Base-by-base conservation (phyloP, 2,329 filamentous ascomycete species). In the Lasiodiplodia citricola region DNA sequence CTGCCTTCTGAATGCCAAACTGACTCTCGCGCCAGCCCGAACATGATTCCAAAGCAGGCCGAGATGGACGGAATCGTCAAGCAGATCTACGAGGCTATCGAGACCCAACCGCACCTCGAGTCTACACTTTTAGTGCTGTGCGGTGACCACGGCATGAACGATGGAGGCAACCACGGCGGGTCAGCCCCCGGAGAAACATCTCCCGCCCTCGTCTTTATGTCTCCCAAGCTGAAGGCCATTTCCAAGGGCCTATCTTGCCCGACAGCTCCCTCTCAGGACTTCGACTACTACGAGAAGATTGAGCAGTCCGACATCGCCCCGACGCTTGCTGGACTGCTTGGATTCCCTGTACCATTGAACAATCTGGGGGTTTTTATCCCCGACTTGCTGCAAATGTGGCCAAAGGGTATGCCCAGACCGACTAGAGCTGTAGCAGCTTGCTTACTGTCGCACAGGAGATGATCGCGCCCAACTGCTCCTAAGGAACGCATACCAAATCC, bases 141-240 rank as follows among this genome's bases (percentile, higher is more conserved):
- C 68, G 96, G 96, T 68, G 96, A 99, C 75, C 96, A 99, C 77
- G 96, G 96, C n/a, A 99, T 99, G 96, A 99, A 98, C 74, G 95
- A 98, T 74, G 96, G 93, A 23, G 96, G 96, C 2, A 98, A 98
- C 73, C 96, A 99, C 77, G 96, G 96, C 37, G 96, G 95, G 50
- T 97, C 95, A 11, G 94, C 94, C 0, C 88, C 93, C 1, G 95
- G 96, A 54, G 96, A 99, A 82, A 98, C 96, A 1, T 97, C 95
- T 0, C 91, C 96, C 0, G 96, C 96, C 18, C 83, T 99, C 11
- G 87, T 97, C 23, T 98, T 99, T 78, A 88, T 97, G 71, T 96
- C 94, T 2, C 94, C 95, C 0, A 96, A 93, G 75, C 84, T 97
- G 54, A 88, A 87, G 74, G 76, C 81, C 0, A 81, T 94, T 7